Percentiles rank a stretch among this genome's conserved stretches.
Evolutionary conservation across 2,329 filamentous ascomycete genomes (phyloP).

Genomic region (Fusarium mundagurra): DNA sequence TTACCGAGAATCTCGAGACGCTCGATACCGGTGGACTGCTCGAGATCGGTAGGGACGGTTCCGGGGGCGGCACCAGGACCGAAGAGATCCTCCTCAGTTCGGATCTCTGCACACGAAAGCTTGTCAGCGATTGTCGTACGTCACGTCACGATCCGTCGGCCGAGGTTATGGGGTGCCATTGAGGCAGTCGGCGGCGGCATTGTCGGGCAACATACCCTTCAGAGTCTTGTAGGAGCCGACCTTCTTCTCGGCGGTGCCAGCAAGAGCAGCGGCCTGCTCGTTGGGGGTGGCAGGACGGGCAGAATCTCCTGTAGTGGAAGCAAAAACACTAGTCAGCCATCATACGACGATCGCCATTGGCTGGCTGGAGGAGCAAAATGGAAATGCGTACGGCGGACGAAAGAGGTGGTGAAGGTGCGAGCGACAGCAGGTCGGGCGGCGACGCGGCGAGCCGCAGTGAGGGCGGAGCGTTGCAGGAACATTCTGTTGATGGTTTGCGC

Average conservation of each 20-base stretch:
- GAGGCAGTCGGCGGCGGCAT: constrained; percentile 24
- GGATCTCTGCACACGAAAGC: constrained; percentile 73
- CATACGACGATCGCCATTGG: constrained; percentile 46
- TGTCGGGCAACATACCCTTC: constrained; percentile 55
- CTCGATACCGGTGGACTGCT: constrained; percentile 97
- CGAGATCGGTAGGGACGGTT: constrained; percentile 90
- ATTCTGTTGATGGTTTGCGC: constrained; percentile 50
- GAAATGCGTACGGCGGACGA: constrained; percentile 65
- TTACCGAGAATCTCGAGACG: constrained; percentile 99
- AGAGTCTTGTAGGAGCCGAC: constrained; percentile 58
- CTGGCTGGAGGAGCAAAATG: constrained; percentile 37
- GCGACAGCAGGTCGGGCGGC: constrained; percentile 64
- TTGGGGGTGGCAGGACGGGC: constrained; percentile 49
- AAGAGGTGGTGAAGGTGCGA: constrained; percentile 69
- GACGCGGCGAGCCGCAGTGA: constrained; percentile 67
- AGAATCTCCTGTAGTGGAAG: constrained; percentile 48
- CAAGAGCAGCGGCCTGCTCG: constrained; percentile 50
- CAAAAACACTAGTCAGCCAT: constrained; percentile 42
- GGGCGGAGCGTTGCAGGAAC: constrained; percentile 72
- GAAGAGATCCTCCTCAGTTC: constrained; percentile 81
- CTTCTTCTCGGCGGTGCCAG: constrained; percentile 55
- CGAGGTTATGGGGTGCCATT: constrained; percentile 37
- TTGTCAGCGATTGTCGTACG: constrained; percentile 34
- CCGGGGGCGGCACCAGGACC: constrained; percentile 83
- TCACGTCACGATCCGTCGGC: constrained; percentile 30